A percentile compares a stretch with the other conserved stretches of the same genome.
These are phyloP conservation scores for Vaccinium corymbosum DNA, from an alignment of 148 eudicot genomes.

Conservation along the genomic window DNA sequence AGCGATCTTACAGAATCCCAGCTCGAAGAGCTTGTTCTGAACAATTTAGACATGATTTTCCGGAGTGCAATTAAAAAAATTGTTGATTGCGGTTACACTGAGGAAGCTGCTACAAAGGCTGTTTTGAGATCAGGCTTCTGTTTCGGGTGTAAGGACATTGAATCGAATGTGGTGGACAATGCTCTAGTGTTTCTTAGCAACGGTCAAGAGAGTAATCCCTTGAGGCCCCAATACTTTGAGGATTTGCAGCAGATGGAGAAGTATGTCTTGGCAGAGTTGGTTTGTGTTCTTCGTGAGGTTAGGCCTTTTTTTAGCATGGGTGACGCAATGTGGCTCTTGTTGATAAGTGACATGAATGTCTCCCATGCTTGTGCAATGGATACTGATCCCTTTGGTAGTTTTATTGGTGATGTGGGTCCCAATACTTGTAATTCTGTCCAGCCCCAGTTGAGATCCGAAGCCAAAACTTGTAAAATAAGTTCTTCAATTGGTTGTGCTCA, in stretches of 20 bases:
- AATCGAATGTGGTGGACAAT: slow-evolving; percentile 77
- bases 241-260: slow-evolving; percentile 75
- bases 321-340: slow-evolving; percentile 95
- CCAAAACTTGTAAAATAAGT: slow-evolving; percentile 35
- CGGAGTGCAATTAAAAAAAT: slow-evolving; percentile 71
- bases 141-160: slow-evolving; percentile 74
- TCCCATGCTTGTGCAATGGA: slow-evolving; percentile 94
- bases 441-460: slow-evolving; percentile 38
- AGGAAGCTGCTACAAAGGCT: slow-evolving; percentile 69
- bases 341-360: slow-evolving; percentile 88
- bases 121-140: slow-evolving; percentile 81
- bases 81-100: slow-evolving; percentile 64
- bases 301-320: slow-evolving; percentile 89
- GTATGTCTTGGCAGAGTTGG: slow-evolving; percentile 77
- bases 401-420: slow-evolving; percentile 40
- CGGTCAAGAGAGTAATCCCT: slow-evolving; percentile 49
- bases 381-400: slow-evolving; percentile 45
- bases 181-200: slow-evolving; percentile 62
- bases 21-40: slow-evolving; percentile 83
- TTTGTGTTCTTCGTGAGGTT: slow-evolving; percentile 74
- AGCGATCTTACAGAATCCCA: slow-evolving; percentile 77
- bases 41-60: slow-evolving; percentile 65
- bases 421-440: slow-evolving; percentile 27
- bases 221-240: slow-evolving; percentile 57
- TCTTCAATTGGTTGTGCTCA: slow-evolving; percentile 24